Percentiles rank a stretch among this genome's conserved stretches.
These are phyloP conservation scores for Phalaenopsis equestris DNA, from an alignment of 106 monocot genomes.

Conservation along the genomic window DNA sequence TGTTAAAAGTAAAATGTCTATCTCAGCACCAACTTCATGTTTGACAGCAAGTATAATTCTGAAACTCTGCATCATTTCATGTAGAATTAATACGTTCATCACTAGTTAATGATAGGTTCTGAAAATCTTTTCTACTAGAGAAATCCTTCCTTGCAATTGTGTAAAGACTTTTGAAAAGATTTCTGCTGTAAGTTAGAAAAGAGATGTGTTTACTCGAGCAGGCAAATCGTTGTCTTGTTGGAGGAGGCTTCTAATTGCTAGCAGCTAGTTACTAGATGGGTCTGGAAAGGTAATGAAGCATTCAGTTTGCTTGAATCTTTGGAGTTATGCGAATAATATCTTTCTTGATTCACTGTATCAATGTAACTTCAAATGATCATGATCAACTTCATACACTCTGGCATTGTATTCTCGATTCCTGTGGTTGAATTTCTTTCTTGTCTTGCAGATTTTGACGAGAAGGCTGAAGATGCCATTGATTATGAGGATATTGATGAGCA, in stretches of 20 bases:
- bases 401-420: background rate
- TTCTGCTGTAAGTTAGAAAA: too few relatives aligned
- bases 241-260: background rate
- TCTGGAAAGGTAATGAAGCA: background rate
- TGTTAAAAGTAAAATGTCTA: too few relatives aligned
- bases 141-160: background rate
- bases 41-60: too few relatives aligned
- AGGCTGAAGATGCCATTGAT: constrained; percentile 94
- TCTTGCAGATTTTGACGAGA: constrained; percentile 84
- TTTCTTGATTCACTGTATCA: background rate
- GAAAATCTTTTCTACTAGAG: background rate
- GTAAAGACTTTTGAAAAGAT: background rate
- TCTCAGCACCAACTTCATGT: too few relatives aligned
- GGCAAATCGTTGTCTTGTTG: too few relatives aligned
- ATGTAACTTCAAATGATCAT: background rate
- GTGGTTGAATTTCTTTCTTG: background rate
- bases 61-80: too few relatives aligned
- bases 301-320: background rate
- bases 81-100: background rate
- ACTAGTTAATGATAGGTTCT: background rate
- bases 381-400: background rate
- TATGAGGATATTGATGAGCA: constrained; percentile 98
- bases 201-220: too few relatives aligned
- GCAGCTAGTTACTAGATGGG: background rate
- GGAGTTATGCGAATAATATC: background rate